Evolutionary conservation across 1,284 basidiomycete genomes (phyloP), one percentile per base, ranked within the genome.

Genomic region (Polyporus tsugae): DNA sequence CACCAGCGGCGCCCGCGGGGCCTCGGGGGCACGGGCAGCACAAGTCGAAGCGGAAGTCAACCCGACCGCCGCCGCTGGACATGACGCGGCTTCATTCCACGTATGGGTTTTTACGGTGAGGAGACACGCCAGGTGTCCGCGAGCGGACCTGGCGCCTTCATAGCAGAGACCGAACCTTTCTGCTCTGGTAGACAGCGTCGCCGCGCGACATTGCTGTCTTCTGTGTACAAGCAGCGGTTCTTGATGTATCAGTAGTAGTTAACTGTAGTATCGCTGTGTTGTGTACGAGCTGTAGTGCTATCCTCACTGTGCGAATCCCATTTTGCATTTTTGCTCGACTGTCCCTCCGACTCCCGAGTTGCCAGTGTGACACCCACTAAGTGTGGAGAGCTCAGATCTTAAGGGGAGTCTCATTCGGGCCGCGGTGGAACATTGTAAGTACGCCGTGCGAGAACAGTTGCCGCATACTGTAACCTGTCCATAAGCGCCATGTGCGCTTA

Each of bases 51-150:
- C 72, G 70, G 46, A 69, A 67, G 64, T 66, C 67, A 38, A 71
- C 46, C 22, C 67, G 72, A n/a, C 72, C 72, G 22, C 72, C 72
- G 13, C 72, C 72, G 57, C 66, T 73, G 38, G 72, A 73, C 62
- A 73, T 73, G 72, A 68, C 68, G 46, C 68, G 72, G 19, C 68
- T 73, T 60, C 71, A 72, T 61, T 70, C 67, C 62, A 61, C 72
- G 42, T 73, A 73, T 44, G 69, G 67, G 46, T 49, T 49, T 22
- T 25, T 49, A 49, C 69, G 72, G 61, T 73, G 72, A 65, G 66
- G 60, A 49, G 57, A 49, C 53, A 44, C 36, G 62, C 66, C 49
- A 35, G 62, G 62, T 58, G 58, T 60, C 67, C 59, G 69, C 68
- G 66, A 62, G 67, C 46, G 69, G 65, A 66, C 53, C 39, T 64